Base-by-base conservation (phyloP, 2,329 filamentous ascomycete genomes). In the Dothiorella sarmentorum region DNA sequence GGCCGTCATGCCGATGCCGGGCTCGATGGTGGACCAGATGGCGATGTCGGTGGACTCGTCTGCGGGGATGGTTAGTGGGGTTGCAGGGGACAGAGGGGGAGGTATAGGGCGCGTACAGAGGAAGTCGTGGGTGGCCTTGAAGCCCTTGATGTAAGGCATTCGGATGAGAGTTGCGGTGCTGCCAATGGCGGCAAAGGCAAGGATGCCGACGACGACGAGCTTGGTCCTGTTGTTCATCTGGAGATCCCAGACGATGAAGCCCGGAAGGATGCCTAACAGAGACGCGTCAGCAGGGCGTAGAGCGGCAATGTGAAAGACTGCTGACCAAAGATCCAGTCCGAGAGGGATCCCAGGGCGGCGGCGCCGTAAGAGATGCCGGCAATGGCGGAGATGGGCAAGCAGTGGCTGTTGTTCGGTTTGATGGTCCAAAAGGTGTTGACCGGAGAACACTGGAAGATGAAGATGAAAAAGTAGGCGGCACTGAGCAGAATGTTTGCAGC, bases 161-260 rank as follows among this genome's bases (percentile, higher is more conserved):
- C 80, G 74, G 7, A 80, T 73, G 3, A 76, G 69, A 0, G 77
- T 80, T 22, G 76, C 79, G 57, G 79, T 75, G 64, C 83, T 83
- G 26, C 82, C 85, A 33, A 72, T 66, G 15, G 68, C 64, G 7
- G 68, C 68, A 72, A 86, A 78, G 9, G 76, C 76, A 47, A 87
- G 70, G 43, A 86, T 76, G 4, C 75, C 74, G 7, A 78, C 78
- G 20, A 85, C 71, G 2, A 81, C 76, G 4, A 77, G 24, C 65
- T 85, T 86, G 3, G 78, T 80, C 57, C 73, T 75, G 5, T 62
- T 65, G 45, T 78, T 78, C 78, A 86, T 84, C 56, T 84, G 78
- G 24, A 85, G 67, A 20, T 78, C 75, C 71, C 76, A 80, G 1
- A 86, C 75, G 3, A 87, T 71, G 61, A 80, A 79, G 13, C 81